These are phyloP conservation scores for Metschnikowia koreensis DNA, from an alignment of 805 yeast genomes.

Conservation along the genomic window DNA sequence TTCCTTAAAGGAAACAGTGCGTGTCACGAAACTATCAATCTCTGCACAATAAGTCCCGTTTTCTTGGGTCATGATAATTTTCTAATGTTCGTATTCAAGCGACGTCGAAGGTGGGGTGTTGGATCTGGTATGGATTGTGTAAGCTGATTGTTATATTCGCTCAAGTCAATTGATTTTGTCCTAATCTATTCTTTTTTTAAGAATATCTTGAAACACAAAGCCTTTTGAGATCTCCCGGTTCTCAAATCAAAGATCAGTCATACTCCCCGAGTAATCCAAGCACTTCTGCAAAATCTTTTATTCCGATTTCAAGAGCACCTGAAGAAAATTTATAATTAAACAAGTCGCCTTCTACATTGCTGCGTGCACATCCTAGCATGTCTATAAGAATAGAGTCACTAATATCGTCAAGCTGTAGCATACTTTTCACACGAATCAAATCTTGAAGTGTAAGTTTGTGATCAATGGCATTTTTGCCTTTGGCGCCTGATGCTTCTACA, in stretches of 20 bases:
- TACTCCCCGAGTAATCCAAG: constrained; percentile 40
- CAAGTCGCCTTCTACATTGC: constrained; percentile 27
- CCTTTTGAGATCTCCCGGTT: no score
- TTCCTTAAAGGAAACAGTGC: no score
- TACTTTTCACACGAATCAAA: constrained; percentile 28
- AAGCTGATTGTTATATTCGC: no score
- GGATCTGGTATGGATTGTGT: no score
- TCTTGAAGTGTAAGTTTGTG: constrained; percentile 16
- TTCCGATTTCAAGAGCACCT: constrained; percentile 27
- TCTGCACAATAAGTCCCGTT: no score
- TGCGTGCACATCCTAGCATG: constrained; percentile 38
- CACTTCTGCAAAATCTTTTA: constrained; percentile 44
- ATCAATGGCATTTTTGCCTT: not conserved
- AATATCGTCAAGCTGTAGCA: constrained; percentile 31
- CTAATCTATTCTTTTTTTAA: no score
- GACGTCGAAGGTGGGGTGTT: no score
- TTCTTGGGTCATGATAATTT: no score
- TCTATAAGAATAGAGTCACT: constrained; percentile 38
- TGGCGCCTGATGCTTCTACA: constrained; percentile 26
- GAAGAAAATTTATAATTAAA: constrained; percentile 30
- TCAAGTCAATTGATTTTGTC: no score
- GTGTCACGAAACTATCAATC: no score
- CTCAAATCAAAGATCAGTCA: constrained; percentile 13
- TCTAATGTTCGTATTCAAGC: no score
- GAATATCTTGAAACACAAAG: not conserved